A percentile compares a stretch with the other conserved stretches of the same genome.
phyloP scores from a whole-genome alignment of 148 eudicot genomes.

The Cornus kousa region DNA sequence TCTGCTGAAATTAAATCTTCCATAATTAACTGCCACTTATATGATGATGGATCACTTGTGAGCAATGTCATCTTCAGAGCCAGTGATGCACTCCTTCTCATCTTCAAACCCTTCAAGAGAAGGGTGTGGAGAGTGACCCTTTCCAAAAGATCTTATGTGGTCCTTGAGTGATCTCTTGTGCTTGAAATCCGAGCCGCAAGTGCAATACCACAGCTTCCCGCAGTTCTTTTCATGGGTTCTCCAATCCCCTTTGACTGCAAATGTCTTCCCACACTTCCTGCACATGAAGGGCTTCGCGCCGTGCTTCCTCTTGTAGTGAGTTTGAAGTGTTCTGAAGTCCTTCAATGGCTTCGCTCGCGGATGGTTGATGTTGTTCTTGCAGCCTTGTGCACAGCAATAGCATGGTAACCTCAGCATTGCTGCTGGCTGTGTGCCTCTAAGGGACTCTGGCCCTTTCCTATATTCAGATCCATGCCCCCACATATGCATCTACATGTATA shows the following conservation, averaged over 20 bases:
- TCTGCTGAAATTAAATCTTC: background rate
- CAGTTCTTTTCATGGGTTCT: slow-evolving; percentile 59
- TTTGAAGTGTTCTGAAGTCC: slow-evolving; percentile 55
- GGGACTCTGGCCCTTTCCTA: slow-evolving; percentile 47
- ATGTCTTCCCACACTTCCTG: slow-evolving; percentile 41
- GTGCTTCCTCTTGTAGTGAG: slow-evolving; percentile 56
- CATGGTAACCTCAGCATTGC: slow-evolving; percentile 55
- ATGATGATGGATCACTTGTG: background rate
- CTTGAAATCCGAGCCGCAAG: slow-evolving; percentile 58
- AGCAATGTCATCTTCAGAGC: slow-evolving; percentile 38
- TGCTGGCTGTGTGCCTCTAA: slow-evolving; percentile 51
- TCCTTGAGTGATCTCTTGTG: slow-evolving; percentile 56
- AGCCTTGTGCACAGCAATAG: slow-evolving; percentile 51
- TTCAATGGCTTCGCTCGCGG: slow-evolving; percentile 53
- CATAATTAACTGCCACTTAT: background rate
- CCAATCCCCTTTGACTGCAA: slow-evolving; percentile 58
- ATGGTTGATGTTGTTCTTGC: slow-evolving; percentile 60
- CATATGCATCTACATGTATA: slow-evolving; percentile 45
- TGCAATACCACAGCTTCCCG: slow-evolving; percentile 55
- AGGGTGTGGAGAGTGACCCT: slow-evolving; percentile 46
- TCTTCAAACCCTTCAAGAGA: slow-evolving; percentile 49
- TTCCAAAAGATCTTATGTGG: slow-evolving; percentile 50
- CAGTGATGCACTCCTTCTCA: slow-evolving; percentile 36
- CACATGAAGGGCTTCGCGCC: slow-evolving; percentile 49
- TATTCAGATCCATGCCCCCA: slow-evolving; percentile 61